Percentiles rank a stretch among this genome's conserved stretches.
These are phyloP conservation scores for Camellia lanceoleosa DNA, from an alignment of 148 eudicot genomes.

Conservation along the genomic window DNA sequence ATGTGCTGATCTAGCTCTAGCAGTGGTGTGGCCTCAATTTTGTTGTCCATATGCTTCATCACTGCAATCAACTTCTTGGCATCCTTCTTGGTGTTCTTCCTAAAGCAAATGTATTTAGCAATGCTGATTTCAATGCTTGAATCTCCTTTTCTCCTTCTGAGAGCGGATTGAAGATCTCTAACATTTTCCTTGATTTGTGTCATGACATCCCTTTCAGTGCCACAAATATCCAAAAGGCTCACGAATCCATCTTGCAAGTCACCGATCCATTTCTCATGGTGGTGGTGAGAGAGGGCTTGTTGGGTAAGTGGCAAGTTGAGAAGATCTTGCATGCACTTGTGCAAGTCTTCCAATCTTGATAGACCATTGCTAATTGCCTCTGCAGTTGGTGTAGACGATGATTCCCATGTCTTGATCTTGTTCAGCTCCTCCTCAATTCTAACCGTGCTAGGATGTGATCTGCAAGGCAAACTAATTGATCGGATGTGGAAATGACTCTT, in stretches of 20 bases:
- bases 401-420: slow-evolving; percentile 1
- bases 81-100: slow-evolving; percentile 26
- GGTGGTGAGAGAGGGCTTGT: slow-evolving; percentile 10
- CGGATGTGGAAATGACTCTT: slow-evolving; percentile 7
- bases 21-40: slow-evolving; percentile 10
- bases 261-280: neutral
- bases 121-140: neutral
- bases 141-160: slow-evolving; percentile 13
- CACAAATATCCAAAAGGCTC: neutral
- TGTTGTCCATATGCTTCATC: slow-evolving; percentile 36
- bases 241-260: slow-evolving; percentile 3
- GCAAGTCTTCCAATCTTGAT: slow-evolving; percentile 14
- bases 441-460: slow-evolving; percentile 13
- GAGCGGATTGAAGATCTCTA: neutral
- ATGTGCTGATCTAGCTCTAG: neutral
- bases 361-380: slow-evolving; percentile 13
- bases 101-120: neutral
- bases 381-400: neutral
- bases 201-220: slow-evolving; percentile 6
- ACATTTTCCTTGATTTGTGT: neutral
- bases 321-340: slow-evolving; percentile 15
- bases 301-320: slow-evolving; percentile 18
- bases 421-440: slow-evolving; percentile 23
- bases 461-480: slow-evolving; percentile 22
- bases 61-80: slow-evolving; percentile 24